Conservation (phyloP, 805 yeast genomes). For the Yarrowia osloensis region DNA sequence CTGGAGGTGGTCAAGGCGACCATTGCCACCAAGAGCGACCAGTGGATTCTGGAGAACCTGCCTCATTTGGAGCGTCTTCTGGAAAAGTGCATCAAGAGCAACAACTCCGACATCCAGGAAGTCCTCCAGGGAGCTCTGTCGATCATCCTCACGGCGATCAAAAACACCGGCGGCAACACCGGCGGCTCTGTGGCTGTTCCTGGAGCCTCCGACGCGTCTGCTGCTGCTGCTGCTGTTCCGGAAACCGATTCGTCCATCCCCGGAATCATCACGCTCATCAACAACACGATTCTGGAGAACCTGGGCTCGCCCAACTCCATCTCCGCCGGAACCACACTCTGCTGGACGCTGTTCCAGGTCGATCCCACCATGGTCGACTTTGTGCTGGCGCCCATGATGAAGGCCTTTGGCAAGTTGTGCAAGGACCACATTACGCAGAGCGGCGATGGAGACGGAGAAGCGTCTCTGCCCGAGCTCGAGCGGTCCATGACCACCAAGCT, state of each 20-base stretch:
- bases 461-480: conserved; percentile 58
- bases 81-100: conserved; percentile 78
- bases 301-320: conserved; percentile 68
- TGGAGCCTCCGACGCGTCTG: conserved; percentile 42
- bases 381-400: conserved; percentile 72
- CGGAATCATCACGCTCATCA: conserved; percentile 60
- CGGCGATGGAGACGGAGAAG: conserved; percentile 30
- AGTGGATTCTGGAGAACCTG: conserved; percentile 78
- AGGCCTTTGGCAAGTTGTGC: conserved; percentile 84
- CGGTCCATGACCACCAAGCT: conserved; percentile 77
- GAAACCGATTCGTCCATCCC: conserved; percentile 58
- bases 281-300: conserved; percentile 76
- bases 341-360: conserved; percentile 64
- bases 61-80: conserved; percentile 68
- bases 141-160: conserved; percentile 68
- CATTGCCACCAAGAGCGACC: conserved; percentile 69
- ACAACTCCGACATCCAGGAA: conserved; percentile 78
- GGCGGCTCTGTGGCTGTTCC: background rate
- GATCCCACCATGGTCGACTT: conserved; percentile 75
- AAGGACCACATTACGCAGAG: conserved; percentile 68
- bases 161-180: conserved; percentile 16
- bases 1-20: conserved; percentile 84
- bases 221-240: conserved; percentile 54
- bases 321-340: conserved; percentile 80
- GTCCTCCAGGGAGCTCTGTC: conserved; percentile 73